A percentile compares a stretch with the other conserved stretches of the same genome.
Evolutionary conservation across 495 filamentous ascomycete species (phyloP).

Genomic region (Tuber magnatum): DNA sequence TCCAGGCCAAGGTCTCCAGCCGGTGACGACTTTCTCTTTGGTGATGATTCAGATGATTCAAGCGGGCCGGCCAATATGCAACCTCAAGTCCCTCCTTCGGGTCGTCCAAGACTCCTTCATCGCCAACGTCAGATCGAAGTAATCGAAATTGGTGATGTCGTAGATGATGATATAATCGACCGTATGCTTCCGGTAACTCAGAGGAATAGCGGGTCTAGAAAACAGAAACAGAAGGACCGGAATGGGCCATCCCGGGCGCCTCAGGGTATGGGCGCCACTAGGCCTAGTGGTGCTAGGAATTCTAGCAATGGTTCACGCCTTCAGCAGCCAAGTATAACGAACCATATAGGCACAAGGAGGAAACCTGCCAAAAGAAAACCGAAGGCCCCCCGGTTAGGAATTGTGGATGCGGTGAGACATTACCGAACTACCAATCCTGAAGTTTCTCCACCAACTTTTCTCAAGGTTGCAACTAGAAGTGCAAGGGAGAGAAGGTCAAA

Average conservation of each 20-base stretch:
- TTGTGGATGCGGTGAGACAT: slow-evolving; percentile 62
- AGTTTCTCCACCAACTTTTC: slow-evolving; percentile 56
- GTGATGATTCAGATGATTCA: slow-evolving; percentile 48
- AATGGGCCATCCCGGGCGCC: slow-evolving; percentile 27
- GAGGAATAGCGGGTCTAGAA: slow-evolving; percentile 6
- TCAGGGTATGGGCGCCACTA: not conserved
- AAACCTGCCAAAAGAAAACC: slow-evolving; percentile 33
- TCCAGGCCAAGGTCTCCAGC: slow-evolving; percentile 35
- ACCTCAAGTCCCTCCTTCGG: not conserved
- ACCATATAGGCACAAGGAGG: slow-evolving; percentile 18
- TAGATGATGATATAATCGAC: slow-evolving; percentile 52
- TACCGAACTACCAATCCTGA: slow-evolving; percentile 30
- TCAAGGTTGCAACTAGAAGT: slow-evolving; percentile 68
- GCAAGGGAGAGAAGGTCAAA: slow-evolving; percentile 55
- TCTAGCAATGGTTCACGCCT: slow-evolving; percentile 41
- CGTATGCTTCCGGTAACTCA: slow-evolving; percentile 46
- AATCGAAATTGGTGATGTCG: slow-evolving; percentile 43
- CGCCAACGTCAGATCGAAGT: slow-evolving; percentile 20
- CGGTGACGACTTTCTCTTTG: slow-evolving; percentile 41
- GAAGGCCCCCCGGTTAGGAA: slow-evolving; percentile 53
- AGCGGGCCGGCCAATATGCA: slow-evolving; percentile 28
- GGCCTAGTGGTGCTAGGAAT: not conserved
- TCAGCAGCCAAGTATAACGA: slow-evolving; percentile 38
- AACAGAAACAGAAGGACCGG: slow-evolving; percentile 38
- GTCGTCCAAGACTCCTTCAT: not conserved